Conservation (phyloP, 2,329 filamentous ascomycete genomes). For the Curvularia sp. region DNA sequence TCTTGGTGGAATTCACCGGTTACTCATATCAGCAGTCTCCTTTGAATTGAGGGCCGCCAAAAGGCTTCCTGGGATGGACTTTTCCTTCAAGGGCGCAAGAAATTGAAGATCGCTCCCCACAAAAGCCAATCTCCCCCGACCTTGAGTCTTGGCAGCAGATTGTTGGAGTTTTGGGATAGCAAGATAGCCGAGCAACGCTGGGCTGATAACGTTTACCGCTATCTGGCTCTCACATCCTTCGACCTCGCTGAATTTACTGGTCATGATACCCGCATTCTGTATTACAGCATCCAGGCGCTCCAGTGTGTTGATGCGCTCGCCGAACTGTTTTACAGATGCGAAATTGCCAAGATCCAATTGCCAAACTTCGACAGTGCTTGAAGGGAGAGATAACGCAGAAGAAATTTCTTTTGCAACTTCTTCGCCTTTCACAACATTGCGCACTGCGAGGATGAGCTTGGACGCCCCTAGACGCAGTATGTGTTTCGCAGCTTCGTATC, state of each 20-base stretch:
- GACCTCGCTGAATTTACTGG: constrained; percentile 9
- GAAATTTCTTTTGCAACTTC: constrained; percentile 50
- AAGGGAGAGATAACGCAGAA: constrained; percentile 31
- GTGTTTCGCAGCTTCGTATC: constrained; percentile 55
- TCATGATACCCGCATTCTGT: constrained; percentile 50
- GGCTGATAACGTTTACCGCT: constrained; percentile 32
- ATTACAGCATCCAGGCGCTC: constrained; percentile 45
- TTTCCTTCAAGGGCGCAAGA: constrained; percentile 31
- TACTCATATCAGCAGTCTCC: constrained; percentile 15
- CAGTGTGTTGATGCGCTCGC: constrained; percentile 20
- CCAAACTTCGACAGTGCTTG: constrained; percentile 54
- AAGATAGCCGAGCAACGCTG: constrained; percentile 27
- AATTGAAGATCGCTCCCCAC: constrained; percentile 41
- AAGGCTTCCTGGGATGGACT: constrained; percentile 18
- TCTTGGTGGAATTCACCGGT: neutral
- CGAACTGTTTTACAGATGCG: constrained; percentile 4
- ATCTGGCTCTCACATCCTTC: constrained; percentile 30
- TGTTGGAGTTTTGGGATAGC: constrained; percentile 40
- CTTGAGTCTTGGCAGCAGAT: constrained; percentile 21
- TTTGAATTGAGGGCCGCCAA: constrained; percentile 32
- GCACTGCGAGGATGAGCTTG: constrained; percentile 56
- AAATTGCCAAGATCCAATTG: constrained; percentile 48
- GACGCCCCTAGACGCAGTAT: constrained; percentile 50
- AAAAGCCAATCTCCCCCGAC: constrained; percentile 32
- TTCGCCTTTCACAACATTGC: constrained; percentile 53